Evolutionary conservation across 768 basidiomycete species (phyloP), one percentile per base, ranked within the genome.

Genomic region (Chalciporus pseudorubinellus): DNA sequence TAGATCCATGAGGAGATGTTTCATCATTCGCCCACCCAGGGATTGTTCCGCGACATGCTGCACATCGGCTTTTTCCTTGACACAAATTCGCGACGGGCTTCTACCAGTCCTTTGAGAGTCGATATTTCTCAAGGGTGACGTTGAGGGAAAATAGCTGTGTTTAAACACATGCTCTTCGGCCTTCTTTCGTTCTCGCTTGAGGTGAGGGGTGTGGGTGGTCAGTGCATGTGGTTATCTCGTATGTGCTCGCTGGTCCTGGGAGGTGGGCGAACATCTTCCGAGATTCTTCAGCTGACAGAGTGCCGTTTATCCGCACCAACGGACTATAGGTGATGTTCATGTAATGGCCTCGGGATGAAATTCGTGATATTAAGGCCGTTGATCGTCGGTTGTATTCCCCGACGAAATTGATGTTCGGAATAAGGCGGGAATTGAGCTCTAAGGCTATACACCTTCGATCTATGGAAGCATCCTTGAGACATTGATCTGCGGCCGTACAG

Each of bases 61-160:
- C 28, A 36, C 8, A 40, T 47, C 51, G 57, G 51, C 21, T 31
- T 47, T 44, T 41, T 18, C 50, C 47, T 39, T 41, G 18, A n/a
- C 43, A 6, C 11, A 28, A 19, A 5, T 31, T 50, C 42, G 29
- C 33, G 46, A 48, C 16, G 24, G 34, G 45, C 12, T 46, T 34
- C 16, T 16, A 7, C 33, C 14, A 16, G 34, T 6, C n/a, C 34
- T 8, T 13, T 13, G 31, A 13, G 31, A 3, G 14, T 36, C 16
- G 16, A n/a, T 36, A 36, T n/a, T 36, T 36, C n/a, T 36, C 16
- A 36, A 36, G 9, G 16, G n/a, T 36, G 34, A 36, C 34, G 16
- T n/a, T 2, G 34, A 36, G 34, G 34, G n/a, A 36, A n/a, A 36
- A 9, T 14, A 5, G 34, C 14, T 36, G 34, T n/a, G 34, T 36